Conservation (phyloP, 352 stramenopile genomes). For the Phytopythium litorale region DNA sequence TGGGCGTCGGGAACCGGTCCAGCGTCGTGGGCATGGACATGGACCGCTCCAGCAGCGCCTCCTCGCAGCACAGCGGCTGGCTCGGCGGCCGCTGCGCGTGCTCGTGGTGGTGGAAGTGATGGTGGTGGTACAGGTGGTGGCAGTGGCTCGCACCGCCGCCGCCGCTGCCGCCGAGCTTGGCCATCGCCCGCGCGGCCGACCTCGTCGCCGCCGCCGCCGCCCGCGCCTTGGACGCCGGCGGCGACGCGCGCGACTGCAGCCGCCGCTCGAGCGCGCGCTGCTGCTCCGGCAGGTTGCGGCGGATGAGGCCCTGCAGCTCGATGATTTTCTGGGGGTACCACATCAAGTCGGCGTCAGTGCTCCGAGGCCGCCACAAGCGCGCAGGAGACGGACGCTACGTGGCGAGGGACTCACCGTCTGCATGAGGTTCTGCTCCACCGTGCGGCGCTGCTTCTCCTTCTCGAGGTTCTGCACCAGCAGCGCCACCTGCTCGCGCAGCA, state of each 20-base stretch:
- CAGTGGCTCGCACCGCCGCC: background rate
- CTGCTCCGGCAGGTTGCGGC: constrained; percentile 39
- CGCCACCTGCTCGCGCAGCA: constrained; percentile 53
- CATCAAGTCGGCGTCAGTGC: background rate
- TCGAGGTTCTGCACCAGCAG: constrained; percentile 55
- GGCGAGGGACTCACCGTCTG: constrained; percentile 32
- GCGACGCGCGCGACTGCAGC: constrained; percentile 16
- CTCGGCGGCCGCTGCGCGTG: background rate
- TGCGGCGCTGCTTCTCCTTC: constrained; percentile 63
- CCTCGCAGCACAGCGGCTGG: background rate
- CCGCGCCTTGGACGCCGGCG: constrained; percentile 9
- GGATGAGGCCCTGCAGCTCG: constrained; percentile 64
- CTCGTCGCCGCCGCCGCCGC: constrained; percentile 3
- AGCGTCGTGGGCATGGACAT: constrained; percentile 5
- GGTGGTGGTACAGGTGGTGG: constrained; percentile 5
- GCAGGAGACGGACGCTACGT: background rate
- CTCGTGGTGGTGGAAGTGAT: constrained; percentile 2
- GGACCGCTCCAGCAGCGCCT: constrained; percentile 5
- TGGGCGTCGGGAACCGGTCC: constrained; percentile 1
- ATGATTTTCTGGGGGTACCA: constrained; percentile 56
- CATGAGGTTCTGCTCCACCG: constrained; percentile 62
- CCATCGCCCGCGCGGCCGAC: constrained; percentile 6
- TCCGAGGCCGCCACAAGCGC: too few species aligned
- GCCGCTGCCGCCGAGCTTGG: background rate
- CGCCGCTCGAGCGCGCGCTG: constrained; percentile 29